Conservation (phyloP, 371 early-diverging fungal species). For the Catenaria anguillulae region DNA sequence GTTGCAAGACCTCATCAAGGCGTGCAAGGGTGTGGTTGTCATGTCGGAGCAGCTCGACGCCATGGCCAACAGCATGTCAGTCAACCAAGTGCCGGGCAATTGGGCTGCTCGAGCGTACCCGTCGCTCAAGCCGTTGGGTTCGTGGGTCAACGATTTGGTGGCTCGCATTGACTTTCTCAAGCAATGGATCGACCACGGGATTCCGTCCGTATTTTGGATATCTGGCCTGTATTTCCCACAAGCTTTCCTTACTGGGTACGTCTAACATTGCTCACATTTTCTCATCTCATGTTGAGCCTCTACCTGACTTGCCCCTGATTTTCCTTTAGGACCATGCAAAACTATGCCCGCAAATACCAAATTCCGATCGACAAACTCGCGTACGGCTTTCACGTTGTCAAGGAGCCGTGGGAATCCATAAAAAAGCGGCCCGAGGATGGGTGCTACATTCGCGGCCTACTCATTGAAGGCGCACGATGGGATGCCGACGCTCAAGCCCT, state of each 20-base stretch:
- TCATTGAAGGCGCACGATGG: constrained; percentile 40
- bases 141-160: constrained; percentile 33
- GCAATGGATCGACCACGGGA: constrained; percentile 34
- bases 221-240: constrained; percentile 44
- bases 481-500: constrained; percentile 19
- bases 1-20: constrained; percentile 29
- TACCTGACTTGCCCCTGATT: not conserved
- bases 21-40: constrained; percentile 36
- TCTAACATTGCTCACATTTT: too few species aligned
- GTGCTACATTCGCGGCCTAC: constrained; percentile 37
- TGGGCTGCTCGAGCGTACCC: constrained; percentile 41
- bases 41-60: constrained; percentile 36
- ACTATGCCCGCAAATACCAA: constrained; percentile 35
- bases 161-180: constrained; percentile 33
- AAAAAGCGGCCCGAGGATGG: constrained; percentile 32
- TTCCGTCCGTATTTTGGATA: constrained; percentile 39
- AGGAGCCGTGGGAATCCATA: constrained; percentile 30
- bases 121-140: constrained; percentile 34
- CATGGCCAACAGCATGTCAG: constrained; percentile 31
- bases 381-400: constrained; percentile 33
- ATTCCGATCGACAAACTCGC: constrained; percentile 32
- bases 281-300: too few species aligned
- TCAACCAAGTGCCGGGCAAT: constrained; percentile 31
- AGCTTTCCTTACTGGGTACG: constrained; percentile 31
- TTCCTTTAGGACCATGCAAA: constrained; percentile 20